A percentile compares a stretch with the other conserved stretches of the same genome.
Evolutionary conservation across 192 early-diverging fungal genomes (phyloP).

Genomic region (Linnemannia zychae): DNA sequence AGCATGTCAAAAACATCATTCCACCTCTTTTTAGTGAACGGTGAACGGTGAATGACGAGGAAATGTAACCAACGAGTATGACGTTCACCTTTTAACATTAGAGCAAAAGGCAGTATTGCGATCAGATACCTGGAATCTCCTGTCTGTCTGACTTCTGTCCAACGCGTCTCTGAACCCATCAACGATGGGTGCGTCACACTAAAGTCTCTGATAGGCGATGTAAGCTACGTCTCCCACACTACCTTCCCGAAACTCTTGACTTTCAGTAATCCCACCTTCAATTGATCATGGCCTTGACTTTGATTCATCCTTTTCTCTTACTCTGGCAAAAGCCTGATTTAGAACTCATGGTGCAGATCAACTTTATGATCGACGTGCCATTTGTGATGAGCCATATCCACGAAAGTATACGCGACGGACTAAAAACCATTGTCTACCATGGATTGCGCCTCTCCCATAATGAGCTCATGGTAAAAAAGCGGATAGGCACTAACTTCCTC

Average conservation of each 20-base stretch:
- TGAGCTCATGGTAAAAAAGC: conserved; percentile 23
- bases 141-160: conserved; percentile 23
- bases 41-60: too few relatives aligned
- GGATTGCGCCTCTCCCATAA: conserved; percentile 16
- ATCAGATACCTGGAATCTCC: conserved; percentile 35
- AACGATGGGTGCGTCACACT: conserved; percentile 35
- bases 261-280: neutral
- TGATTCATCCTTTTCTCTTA: too few relatives aligned
- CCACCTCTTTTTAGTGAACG: too few relatives aligned
- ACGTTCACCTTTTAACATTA: neutral
- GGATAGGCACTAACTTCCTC: neutral
- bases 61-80: neutral
- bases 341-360: conserved; percentile 52
- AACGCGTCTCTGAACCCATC: conserved; percentile 9
- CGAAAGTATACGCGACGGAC: conserved; percentile 19
- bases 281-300: neutral
- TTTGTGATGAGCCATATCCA: conserved; percentile 35
- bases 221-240: neutral
- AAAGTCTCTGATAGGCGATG: conserved; percentile 36
- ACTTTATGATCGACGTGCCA: conserved; percentile 44
- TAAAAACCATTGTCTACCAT: conserved; percentile 36
- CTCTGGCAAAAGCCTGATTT: conserved; percentile 18
- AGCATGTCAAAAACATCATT: too few relatives aligned
- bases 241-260: neutral
- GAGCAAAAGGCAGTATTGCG: neutral